phyloP scores from a whole-genome alignment of 352 stramenopile species.

The Globisporangium middletonii region DNA sequence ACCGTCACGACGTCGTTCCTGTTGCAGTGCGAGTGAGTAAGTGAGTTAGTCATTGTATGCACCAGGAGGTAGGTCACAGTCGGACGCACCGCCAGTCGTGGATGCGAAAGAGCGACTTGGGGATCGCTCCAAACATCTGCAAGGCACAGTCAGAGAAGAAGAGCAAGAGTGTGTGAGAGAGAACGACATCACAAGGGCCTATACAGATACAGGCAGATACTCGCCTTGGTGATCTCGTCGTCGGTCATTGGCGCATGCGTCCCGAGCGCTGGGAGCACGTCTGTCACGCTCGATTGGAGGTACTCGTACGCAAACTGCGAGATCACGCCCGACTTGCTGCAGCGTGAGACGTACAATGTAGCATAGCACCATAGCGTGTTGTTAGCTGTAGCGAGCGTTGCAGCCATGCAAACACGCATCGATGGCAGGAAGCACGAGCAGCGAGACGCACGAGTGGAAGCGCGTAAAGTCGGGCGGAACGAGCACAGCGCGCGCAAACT shows the following conservation, averaged over 20 bases:
- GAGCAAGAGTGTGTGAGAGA: neutral
- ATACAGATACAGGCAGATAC: neutral
- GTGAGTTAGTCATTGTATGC: neutral
- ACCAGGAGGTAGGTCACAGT: neutral
- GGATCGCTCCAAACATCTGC: conserved; percentile 92
- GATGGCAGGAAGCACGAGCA: neutral
- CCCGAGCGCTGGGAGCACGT: conserved; percentile 93
- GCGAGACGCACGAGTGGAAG: conserved; percentile 86
- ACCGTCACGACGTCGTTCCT: conserved; percentile 96
- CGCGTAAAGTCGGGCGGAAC: conserved; percentile 96
- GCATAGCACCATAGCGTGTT: neutral
- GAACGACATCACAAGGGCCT: neutral
- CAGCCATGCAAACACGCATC: neutral
- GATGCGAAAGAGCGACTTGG: conserved; percentile 85
- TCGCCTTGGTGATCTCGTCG: conserved; percentile 84
- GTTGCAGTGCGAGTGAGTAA: neutral
- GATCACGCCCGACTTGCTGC: conserved; percentile 88
- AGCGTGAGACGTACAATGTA: neutral
- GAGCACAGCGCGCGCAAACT: conserved; percentile 77
- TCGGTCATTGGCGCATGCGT: conserved; percentile 96
- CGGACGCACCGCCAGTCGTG: conserved; percentile 91
- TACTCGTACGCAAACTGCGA: conserved; percentile 93
- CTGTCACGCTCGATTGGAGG: conserved; percentile 72
- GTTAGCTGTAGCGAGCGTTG: neutral
- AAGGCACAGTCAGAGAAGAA: neutral